These are phyloP conservation scores for Sutorius australiensis DNA, from an alignment of 768 basidiomycete genomes.

Conservation along the genomic window DNA sequence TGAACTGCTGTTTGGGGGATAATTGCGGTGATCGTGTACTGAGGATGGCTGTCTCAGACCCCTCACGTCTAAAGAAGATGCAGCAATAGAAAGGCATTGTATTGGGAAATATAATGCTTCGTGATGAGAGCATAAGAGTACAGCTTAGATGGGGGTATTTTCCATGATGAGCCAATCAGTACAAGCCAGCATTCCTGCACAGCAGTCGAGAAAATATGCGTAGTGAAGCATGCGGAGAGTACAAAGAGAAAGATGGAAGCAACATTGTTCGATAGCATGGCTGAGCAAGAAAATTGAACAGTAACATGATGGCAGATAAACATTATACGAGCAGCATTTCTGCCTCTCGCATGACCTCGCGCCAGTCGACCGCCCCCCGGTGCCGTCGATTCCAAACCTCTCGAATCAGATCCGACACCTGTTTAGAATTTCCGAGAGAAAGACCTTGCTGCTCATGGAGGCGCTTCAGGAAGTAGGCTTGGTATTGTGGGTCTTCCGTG, in stretches of 20 bases:
- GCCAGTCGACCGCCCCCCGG: constrained; percentile 54
- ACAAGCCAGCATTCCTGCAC: constrained; percentile 20
- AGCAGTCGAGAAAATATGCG: constrained; percentile 15
- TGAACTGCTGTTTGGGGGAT: constrained; percentile 2
- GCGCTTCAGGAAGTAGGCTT: constrained; percentile 39
- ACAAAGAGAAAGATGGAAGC: constrained; percentile 9
- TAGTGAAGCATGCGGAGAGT: constrained; percentile 12
- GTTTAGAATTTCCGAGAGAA: constrained; percentile 61
- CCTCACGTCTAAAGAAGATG: background rate
- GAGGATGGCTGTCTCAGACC: constrained; percentile 3
- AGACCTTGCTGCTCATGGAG: constrained; percentile 51
- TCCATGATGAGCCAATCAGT: constrained; percentile 15
- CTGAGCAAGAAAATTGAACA: background rate
- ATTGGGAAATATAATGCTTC: background rate
- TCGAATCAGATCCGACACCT: constrained; percentile 51
- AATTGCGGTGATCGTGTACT: background rate
- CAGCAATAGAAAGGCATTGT: background rate
- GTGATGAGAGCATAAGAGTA: constrained; percentile 13
- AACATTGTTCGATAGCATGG: constrained; percentile 1
- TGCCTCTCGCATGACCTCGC: constrained; percentile 46
- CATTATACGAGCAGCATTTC: constrained; percentile 59
- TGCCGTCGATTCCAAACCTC: constrained; percentile 53
- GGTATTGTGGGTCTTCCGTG: constrained; percentile 47
- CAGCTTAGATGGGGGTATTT: constrained; percentile 22
- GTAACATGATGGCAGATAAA: background rate